phyloP scores from a whole-genome alignment of 1,139 yeast species.

The Lodderomyces beijingensis region DNA sequence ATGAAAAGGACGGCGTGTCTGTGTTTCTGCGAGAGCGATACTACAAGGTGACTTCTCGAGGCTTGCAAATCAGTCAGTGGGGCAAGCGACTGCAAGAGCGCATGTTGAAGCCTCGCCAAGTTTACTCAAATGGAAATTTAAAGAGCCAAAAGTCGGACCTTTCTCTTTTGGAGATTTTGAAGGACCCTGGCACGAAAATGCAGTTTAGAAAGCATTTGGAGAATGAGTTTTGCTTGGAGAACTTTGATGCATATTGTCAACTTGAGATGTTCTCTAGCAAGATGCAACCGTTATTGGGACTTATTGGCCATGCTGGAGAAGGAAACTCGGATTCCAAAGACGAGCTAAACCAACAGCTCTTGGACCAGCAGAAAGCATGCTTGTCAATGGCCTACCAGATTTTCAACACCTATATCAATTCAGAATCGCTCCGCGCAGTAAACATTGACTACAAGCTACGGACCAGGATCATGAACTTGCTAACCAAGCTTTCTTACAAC shows the following conservation, averaged over 20 bases:
- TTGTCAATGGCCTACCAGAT: slow-evolving; percentile 57
- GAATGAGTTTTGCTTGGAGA: slow-evolving; percentile 68
- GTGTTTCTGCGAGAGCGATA: slow-evolving; percentile 3
- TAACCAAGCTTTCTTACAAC: slow-evolving; percentile 20
- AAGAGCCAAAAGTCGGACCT: slow-evolving; percentile 3
- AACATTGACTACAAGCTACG: slow-evolving; percentile 64
- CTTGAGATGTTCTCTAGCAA: slow-evolving; percentile 39
- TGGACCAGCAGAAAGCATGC: slow-evolving; percentile 30
- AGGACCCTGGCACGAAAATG: slow-evolving; percentile 76
- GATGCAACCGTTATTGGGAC: slow-evolving; percentile 15
- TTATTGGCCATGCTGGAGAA: neutral
- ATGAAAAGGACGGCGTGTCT: neutral
- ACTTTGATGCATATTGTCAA: slow-evolving; percentile 65
- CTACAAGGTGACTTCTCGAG: slow-evolving; percentile 9
- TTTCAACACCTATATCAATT: slow-evolving; percentile 63
- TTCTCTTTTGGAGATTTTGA: slow-evolving; percentile 45
- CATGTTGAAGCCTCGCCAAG: neutral
- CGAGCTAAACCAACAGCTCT: slow-evolving; percentile 2
- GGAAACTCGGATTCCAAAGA: neutral
- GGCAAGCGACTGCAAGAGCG: neutral
- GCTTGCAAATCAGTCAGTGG: slow-evolving; percentile 12
- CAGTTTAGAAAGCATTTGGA: slow-evolving; percentile 64
- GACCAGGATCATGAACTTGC: slow-evolving; percentile 40
- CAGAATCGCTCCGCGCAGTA: slow-evolving; percentile 66
- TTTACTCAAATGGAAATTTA: neutral